Conservation (phyloP, 2,329 filamentous ascomycete species). For the Samsoniella hepiali region DNA sequence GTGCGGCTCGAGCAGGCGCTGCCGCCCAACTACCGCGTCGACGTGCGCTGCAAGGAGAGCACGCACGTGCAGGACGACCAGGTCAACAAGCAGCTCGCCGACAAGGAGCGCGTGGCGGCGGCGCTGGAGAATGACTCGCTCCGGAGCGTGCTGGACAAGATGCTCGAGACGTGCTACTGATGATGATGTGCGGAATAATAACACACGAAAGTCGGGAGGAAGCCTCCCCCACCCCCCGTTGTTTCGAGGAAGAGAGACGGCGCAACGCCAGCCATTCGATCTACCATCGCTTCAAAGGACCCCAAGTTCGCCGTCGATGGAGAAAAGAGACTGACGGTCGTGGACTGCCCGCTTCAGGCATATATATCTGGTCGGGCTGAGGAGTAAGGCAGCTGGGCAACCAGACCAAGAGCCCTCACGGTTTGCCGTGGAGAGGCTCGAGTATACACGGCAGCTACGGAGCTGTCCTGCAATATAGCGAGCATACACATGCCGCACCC, state of each 20-base stretch:
- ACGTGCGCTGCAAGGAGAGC: slow-evolving; percentile 91
- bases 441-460: background rate
- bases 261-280: too few species aligned
- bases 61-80: slow-evolving; percentile 94
- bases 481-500: background rate
- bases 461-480: background rate
- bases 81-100: slow-evolving; percentile 92
- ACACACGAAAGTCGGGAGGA: too few species aligned
- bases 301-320: too few species aligned
- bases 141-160: slow-evolving; percentile 84
- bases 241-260: too few species aligned
- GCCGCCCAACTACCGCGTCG: slow-evolving; percentile 85
- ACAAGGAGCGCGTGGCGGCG: slow-evolving; percentile 94
- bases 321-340: too few species aligned
- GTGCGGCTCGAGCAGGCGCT: slow-evolving; percentile 88
- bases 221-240: too few species aligned
- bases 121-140: slow-evolving; percentile 91
- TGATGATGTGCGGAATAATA: background rate
- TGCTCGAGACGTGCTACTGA: slow-evolving; percentile 79
- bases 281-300: too few species aligned
- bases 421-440: background rate
- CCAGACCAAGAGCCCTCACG: background rate
- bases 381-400: background rate
- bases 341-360: too few species aligned
- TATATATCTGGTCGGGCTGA: too few species aligned